Conservation (phyloP, 1,139 yeast genomes). For the Entelexis paramagnoliae region DNA sequence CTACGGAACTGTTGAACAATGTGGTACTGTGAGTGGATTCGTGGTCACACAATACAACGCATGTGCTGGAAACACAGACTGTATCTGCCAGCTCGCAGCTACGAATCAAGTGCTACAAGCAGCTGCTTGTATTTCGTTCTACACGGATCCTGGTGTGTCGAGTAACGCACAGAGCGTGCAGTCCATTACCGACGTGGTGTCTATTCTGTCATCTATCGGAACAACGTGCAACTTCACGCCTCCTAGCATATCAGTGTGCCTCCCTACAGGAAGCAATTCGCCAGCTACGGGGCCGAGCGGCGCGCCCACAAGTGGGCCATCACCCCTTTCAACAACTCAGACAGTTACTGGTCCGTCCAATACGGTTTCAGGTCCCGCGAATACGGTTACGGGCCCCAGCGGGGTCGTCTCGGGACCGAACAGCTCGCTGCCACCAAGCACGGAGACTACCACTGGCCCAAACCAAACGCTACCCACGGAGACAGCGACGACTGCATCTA, state of each 20-base stretch:
- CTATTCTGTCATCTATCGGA: neutral
- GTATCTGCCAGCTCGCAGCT: slow-evolving; percentile 10
- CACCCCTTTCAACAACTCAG: neutral
- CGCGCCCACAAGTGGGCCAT: neutral
- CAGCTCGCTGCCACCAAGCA: neutral
- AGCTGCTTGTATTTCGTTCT: slow-evolving; percentile 3
- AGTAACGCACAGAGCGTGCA: neutral
- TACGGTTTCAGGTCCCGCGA: neutral
- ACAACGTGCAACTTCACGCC: neutral
- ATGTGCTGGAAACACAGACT: slow-evolving; percentile 5
- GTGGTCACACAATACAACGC: slow-evolving; percentile 6
- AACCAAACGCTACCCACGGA: neutral
- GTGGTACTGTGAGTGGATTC: slow-evolving; percentile 8
- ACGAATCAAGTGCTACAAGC: slow-evolving; percentile 3
- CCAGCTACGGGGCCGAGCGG: neutral
- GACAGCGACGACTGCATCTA: neutral
- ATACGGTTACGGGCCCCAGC: neutral
- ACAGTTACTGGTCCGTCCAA: neutral
- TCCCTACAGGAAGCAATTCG: neutral
- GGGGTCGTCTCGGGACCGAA: neutral
- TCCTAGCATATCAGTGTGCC: neutral
- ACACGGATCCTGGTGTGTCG: slow-evolving; percentile 5
- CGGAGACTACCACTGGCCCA: neutral
- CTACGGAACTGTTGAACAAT: slow-evolving; percentile 12
- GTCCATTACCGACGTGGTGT: neutral